Conservation (phyloP, 2,329 filamentous ascomycete species). For the Pestalotiopsis sp. region DNA sequence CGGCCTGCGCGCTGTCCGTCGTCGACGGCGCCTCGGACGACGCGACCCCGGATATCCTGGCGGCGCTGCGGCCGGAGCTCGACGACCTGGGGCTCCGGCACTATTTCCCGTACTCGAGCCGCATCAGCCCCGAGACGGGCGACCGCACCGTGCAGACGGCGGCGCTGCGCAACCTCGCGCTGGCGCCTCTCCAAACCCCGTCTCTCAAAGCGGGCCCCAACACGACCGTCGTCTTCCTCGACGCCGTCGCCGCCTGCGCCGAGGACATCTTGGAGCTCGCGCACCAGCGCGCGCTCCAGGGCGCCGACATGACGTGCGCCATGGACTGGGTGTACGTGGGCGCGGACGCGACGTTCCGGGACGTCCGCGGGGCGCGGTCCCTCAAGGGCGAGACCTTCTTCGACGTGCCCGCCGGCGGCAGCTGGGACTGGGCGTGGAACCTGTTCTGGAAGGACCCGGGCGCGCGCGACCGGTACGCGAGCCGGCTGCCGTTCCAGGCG, state of each 20-base stretch:
- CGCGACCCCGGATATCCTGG: constrained; percentile 54
- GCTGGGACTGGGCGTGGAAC: constrained; percentile 50
- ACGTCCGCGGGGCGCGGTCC: constrained; percentile 57
- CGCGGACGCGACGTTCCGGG: constrained; percentile 53
- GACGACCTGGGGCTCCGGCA: constrained; percentile 33
- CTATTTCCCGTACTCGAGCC: constrained; percentile 46
- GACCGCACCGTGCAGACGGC: constrained; percentile 51
- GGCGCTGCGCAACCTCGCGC: constrained; percentile 53
- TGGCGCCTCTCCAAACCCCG: constrained; percentile 42
- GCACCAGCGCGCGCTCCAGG: constrained; percentile 46
- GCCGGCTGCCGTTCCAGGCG: constrained; percentile 56
- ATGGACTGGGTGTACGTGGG: constrained; percentile 59
- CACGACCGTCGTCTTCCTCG: constrained; percentile 53
- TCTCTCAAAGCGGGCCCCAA: constrained; percentile 24
- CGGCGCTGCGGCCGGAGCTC: constrained; percentile 41
- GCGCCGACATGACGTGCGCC: constrained; percentile 58
- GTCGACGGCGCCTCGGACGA: constrained; percentile 59
- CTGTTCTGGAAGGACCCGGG: constrained; percentile 54
- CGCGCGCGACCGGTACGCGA: constrained; percentile 34
- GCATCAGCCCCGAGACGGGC: constrained; percentile 43
- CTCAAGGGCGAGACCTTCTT: constrained; percentile 60
- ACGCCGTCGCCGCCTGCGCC: constrained; percentile 54
- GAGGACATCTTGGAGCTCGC: constrained; percentile 61
- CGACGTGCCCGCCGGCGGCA: constrained; percentile 50
- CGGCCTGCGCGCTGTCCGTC: constrained; percentile 55